Percentiles rank a stretch among this genome's conserved stretches.
These are phyloP conservation scores for Pogostemon cablin DNA, from an alignment of 257 asterid species.

Conservation along the genomic window DNA sequence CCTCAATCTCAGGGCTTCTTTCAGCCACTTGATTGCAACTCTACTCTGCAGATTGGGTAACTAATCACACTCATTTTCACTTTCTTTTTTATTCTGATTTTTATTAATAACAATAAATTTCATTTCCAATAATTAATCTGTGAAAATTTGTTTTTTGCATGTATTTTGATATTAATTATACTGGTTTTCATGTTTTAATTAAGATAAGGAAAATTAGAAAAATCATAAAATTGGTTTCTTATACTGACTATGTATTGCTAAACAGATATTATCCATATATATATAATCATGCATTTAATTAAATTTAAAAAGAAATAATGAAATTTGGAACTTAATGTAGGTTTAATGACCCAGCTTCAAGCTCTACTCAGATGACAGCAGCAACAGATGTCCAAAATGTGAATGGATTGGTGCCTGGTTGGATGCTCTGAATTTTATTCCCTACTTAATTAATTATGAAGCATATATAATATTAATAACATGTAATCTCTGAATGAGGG, in stretches of 20 bases:
- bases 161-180: too few species aligned
- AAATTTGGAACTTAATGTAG: constrained; percentile 35
- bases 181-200: too few species aligned
- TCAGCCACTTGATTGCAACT: constrained; percentile 82
- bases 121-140: too few species aligned
- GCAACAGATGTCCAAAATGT: constrained; percentile 60
- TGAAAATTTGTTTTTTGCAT: too few species aligned
- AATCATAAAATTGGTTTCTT: too few species aligned
- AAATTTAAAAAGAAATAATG: too few species aligned
- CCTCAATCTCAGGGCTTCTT: constrained; percentile 80
- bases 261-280: too few species aligned
- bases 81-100: background rate
- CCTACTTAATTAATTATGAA: background rate
- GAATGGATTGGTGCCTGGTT: constrained; percentile 74
- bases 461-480: constrained; percentile 28
- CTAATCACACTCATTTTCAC: background rate
- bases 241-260: too few species aligned
- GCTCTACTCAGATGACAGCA: constrained; percentile 75
- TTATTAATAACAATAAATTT: too few species aligned
- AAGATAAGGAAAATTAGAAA: too few species aligned
- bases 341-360: constrained; percentile 58
- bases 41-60: constrained; percentile 87
- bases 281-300: too few species aligned
- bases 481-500: background rate
- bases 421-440: constrained; percentile 70